Base-by-base conservation (phyloP, 2,329 filamentous ascomycete species). In the Fusarium sp. region DNA sequence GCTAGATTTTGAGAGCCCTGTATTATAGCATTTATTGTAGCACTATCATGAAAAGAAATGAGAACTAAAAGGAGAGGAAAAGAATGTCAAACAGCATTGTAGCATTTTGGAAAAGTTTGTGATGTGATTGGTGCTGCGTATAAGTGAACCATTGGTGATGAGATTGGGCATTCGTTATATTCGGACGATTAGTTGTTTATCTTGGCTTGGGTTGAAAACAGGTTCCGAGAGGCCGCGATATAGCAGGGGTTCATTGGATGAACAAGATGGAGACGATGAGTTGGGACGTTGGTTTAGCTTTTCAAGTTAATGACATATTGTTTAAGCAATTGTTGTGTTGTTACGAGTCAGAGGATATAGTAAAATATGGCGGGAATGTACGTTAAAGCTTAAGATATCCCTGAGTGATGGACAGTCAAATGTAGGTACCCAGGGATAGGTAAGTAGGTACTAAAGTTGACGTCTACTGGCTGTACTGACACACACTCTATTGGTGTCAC, bases 21-120 rank as follows among this genome's bases (percentile, higher is more conserved):
- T 79, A 79, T 73, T 72, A 59, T 79, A 79, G 71, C 69, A 75
- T 74, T 68, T 66, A 70, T 67, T 63, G 72, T 76, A 77, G 67
- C 71, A 77, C 58, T 67, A 68, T 58, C 65, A 75, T 69, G 65
- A 71, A 62, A 69, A 71, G 69, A 68, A 58, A 56, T 53, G 54
- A 67, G 52, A 71, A 47, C 32, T 56, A 68, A 56, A 51, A 62
- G 55, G 55, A 61, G 48, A 54, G 67, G 59, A 58, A 53, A 57
- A 37, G 48, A 47, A 66, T 56, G 53, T 57, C 58, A 48, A 61
- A 62, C 43, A 37, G 17, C n/a, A 58, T 43, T 46, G 49, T n/a
- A 50, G 33, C n/a, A 37, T 47, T 15, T 13, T 13, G 39, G 26
- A 32, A 11, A 30, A 44, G 6, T 15, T 44, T 9, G 14, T 7